Evolutionary conservation across 2,329 filamentous ascomycete genomes (phyloP).

Genomic region (Allantophomopsis cytisporea): DNA sequence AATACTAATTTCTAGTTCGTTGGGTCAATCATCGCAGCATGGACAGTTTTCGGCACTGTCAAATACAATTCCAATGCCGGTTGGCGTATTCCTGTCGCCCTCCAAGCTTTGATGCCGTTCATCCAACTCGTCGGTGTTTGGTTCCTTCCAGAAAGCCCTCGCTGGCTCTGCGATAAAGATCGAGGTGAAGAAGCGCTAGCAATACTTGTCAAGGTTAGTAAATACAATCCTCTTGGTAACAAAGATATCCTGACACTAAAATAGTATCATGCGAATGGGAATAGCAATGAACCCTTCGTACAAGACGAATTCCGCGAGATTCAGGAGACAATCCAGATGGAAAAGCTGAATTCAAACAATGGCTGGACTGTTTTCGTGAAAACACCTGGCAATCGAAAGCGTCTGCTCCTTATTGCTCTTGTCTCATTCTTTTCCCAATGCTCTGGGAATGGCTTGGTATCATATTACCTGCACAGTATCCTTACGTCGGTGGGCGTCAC

Average conservation of each 20-base stretch:
- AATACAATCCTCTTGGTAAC: not conserved
- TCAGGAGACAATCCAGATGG: conserved; percentile 21
- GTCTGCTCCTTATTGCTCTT: conserved; percentile 2
- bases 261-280: conserved; percentile 20
- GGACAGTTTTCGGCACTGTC: conserved; percentile 11
- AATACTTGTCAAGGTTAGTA: conserved; percentile 10
- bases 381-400: conserved; percentile 4
- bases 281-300: conserved; percentile 20
- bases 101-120: conserved; percentile 3
- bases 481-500: conserved; percentile 13
- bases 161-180: conserved; percentile 20
- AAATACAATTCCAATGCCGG: conserved; percentile 2
- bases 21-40: conserved; percentile 25
- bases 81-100: conserved; percentile 4
- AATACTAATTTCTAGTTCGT: conserved; percentile 20
- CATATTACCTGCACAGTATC: conserved; percentile 22
- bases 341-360: conserved; percentile 14
- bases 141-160: conserved; percentile 19
- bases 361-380: conserved; percentile 18
- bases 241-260: conserved; percentile 3
- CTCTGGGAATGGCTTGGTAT: conserved; percentile 7
- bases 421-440: conserved; percentile 5
- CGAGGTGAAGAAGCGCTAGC: conserved; percentile 16
- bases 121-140: conserved; percentile 11
- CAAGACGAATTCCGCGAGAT: conserved; percentile 25